Conservation (phyloP, 257 asterid genomes). For the Rauvolfia tetraphylla region DNA sequence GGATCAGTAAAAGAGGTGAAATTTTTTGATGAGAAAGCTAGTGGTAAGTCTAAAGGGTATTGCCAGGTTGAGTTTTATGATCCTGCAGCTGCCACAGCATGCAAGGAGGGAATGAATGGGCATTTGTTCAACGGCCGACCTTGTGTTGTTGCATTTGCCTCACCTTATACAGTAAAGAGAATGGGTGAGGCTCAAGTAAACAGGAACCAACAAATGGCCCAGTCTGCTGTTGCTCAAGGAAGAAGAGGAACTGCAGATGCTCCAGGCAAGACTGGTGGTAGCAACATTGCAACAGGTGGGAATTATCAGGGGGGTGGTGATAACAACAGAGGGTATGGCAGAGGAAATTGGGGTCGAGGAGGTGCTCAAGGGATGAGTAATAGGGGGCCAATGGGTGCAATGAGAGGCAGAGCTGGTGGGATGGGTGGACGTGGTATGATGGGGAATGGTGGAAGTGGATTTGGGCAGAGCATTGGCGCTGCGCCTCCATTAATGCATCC, state of each 20-base stretch:
- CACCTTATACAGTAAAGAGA: conserved; percentile 69
- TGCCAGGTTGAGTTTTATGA: conserved; percentile 92
- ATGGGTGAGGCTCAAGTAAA: conserved; percentile 80
- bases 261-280: conserved; percentile 45
- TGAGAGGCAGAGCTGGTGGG: conserved; percentile 56
- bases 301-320: conserved; percentile 37
- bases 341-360: conserved; percentile 77
- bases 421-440: conserved; percentile 62
- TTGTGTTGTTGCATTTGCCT: conserved; percentile 92
- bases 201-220: conserved; percentile 55
- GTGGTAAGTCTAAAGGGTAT: conserved; percentile 98
- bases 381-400: conserved; percentile 39
- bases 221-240: conserved; percentile 41
- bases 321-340: conserved; percentile 50
- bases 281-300: conserved; percentile 40
- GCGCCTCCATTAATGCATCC: conserved; percentile 80
- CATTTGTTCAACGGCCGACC: conserved; percentile 79
- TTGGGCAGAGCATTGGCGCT: conserved; percentile 73
- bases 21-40: conserved; percentile 89
- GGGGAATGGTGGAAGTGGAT: conserved; percentile 62
- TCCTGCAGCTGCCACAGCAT: conserved; percentile 69
- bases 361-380: conserved; percentile 36
- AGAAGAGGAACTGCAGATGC: conserved; percentile 59
- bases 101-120: conserved; percentile 88
- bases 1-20: conserved; percentile 90